Conservation (phyloP, 2,329 filamentous ascomycete genomes). For the Emericellopsis cladophorae region DNA sequence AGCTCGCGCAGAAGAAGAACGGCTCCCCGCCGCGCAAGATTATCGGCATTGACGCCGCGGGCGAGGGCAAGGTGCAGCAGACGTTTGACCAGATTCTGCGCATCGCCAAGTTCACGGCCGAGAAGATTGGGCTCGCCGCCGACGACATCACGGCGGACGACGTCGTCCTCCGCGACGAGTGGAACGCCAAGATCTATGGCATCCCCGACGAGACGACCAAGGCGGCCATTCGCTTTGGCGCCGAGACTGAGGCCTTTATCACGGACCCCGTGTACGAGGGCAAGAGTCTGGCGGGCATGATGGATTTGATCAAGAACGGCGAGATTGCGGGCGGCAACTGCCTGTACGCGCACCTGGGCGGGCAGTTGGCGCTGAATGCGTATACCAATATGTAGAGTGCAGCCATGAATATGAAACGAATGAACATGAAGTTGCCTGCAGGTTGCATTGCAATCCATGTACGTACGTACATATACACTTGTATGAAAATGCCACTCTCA, state of each 20-base stretch:
- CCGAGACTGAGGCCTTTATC: constrained; percentile 57
- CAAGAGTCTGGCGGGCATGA: constrained; percentile 61
- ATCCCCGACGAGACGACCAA: constrained; percentile 53
- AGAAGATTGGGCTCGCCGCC: constrained; percentile 46
- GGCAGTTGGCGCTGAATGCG: constrained; percentile 56
- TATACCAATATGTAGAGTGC: constrained; percentile 28
- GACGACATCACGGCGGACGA: constrained; percentile 49
- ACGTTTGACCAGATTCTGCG: constrained; percentile 53
- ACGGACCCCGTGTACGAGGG: constrained; percentile 69
- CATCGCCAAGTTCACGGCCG: constrained; percentile 51
- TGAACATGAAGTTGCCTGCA: too few species aligned
- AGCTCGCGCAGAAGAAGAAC: constrained; percentile 36
- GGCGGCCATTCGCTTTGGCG: constrained; percentile 56
- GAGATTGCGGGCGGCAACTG: constrained; percentile 54
- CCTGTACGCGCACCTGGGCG: constrained; percentile 59
- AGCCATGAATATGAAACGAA: too few species aligned
- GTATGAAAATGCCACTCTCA: too few species aligned
- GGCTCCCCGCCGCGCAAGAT: constrained; percentile 36
- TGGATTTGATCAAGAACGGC: constrained; percentile 51
- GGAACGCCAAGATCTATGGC: constrained; percentile 57
- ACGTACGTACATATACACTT: too few species aligned
- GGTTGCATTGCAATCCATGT: too few species aligned
- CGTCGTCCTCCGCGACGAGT: constrained; percentile 46
- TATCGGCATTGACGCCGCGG: constrained; percentile 48
- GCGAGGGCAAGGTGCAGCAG: constrained; percentile 35